Evolutionary conservation across 169 alveolate species (phyloP).

Genomic region (Fabrea salina): DNA sequence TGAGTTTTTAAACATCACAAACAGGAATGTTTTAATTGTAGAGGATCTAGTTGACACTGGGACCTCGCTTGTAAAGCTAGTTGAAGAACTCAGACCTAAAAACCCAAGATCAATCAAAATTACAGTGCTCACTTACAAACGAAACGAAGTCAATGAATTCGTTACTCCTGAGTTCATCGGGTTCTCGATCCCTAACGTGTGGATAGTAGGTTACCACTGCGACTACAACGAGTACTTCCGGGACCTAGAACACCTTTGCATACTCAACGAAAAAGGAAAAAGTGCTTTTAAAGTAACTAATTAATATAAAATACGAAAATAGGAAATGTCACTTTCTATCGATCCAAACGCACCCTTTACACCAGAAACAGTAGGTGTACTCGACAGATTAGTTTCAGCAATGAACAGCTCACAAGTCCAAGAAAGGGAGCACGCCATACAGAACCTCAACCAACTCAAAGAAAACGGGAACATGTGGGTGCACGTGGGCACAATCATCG

Average conservation of each 20-base stretch:
- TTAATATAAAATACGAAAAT: neutral
- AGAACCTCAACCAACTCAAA: conserved; percentile 15
- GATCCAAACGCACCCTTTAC: conserved; percentile 31
- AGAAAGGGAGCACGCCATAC: conserved; percentile 14
- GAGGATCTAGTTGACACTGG: conserved; percentile 34
- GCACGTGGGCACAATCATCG: conserved; percentile 29
- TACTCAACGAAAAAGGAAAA: conserved; percentile 7
- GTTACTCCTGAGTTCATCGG: conserved; percentile 25
- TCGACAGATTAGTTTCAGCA: conserved; percentile 5
- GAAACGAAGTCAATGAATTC: neutral
- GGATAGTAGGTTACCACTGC: conserved; percentile 17
- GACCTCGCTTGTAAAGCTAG: neutral
- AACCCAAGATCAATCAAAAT: neutral
- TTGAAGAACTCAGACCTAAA: neutral
- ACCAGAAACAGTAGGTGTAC: neutral
- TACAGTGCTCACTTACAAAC: neutral
- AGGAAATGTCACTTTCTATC: conserved; percentile 21
- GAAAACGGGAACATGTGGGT: conserved; percentile 18
- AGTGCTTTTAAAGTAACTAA: neutral
- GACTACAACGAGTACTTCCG: conserved; percentile 33
- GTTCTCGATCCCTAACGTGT: conserved; percentile 14
- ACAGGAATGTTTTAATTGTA: conserved; percentile 6
- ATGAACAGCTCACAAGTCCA: neutral
- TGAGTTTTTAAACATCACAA: neutral
- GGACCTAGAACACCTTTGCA: conserved; percentile 11